Percentiles rank a stretch among this genome's conserved stretches.
Evolutionary conservation across 345 rosid genomes (phyloP).

Genomic region (Toxicodendron radicans): DNA sequence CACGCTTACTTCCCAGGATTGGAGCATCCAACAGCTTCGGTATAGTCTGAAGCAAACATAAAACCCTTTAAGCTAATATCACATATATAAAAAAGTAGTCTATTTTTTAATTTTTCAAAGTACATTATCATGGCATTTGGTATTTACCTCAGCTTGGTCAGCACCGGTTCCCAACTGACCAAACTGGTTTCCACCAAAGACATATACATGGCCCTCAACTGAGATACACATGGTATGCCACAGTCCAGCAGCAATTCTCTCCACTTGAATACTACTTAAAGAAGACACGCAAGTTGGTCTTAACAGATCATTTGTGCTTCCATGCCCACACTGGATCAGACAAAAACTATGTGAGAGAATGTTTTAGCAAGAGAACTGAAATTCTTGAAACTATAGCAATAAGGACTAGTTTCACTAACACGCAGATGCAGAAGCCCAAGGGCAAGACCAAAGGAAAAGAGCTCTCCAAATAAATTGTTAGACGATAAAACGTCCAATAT

Average conservation of each 20-base stretch:
- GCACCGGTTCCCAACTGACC: conserved; percentile 83
- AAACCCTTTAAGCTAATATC: conserved; percentile 5
- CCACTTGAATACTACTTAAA: conserved; percentile 44
- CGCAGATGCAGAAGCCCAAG: background rate
- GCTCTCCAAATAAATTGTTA: background rate
- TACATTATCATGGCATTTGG: background rate
- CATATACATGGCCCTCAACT: conserved; percentile 60
- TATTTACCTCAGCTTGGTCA: conserved; percentile 69
- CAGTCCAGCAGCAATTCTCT: conserved; percentile 66
- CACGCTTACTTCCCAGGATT: conserved; percentile 51
- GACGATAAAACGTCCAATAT: background rate
- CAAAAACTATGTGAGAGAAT: background rate
- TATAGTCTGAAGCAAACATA: conserved; percentile 37
- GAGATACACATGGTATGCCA: conserved; percentile 83
- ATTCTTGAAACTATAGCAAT: background rate
- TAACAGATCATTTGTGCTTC: conserved; percentile 65
- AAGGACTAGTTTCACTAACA: background rate
- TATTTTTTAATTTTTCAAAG: no score
- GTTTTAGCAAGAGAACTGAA: background rate
- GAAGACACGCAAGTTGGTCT: conserved; percentile 66
- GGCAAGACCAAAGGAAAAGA: background rate
- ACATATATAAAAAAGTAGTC: background rate
- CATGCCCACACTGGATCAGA: conserved; percentile 74
- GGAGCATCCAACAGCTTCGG: conserved; percentile 71
- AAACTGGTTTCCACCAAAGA: conserved; percentile 90